phyloP scores from a whole-genome alignment of 305 asterid species.

The Monarda citriodora region DNA sequence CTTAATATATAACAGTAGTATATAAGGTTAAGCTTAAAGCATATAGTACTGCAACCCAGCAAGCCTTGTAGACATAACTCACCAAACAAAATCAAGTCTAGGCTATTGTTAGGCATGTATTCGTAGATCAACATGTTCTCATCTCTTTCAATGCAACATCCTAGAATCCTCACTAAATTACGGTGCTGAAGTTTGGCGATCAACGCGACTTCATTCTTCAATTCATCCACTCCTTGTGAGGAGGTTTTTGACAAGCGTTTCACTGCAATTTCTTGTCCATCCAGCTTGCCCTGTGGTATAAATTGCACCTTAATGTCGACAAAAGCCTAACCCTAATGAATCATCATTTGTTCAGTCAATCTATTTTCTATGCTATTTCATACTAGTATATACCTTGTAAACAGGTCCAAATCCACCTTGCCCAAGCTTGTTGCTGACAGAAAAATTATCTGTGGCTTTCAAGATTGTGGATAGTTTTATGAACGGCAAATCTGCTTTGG shows the following conservation, averaged over 20 bases:
- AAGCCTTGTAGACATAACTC: too few species aligned
- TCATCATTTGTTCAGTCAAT: too few species aligned
- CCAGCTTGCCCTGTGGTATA: conserved; percentile 30
- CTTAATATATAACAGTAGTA: neutral
- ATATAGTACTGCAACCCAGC: too few species aligned
- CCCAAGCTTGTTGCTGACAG: conserved; percentile 38
- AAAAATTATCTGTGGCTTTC: conserved; percentile 35
- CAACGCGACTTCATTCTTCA: conserved; percentile 29
- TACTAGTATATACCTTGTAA: conserved; percentile 17
- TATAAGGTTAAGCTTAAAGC: too few species aligned
- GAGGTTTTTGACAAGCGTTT: conserved; percentile 26
- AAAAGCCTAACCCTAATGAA: conserved; percentile 30
- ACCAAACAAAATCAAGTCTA: conserved; percentile 21
- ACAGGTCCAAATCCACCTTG: conserved; percentile 49
- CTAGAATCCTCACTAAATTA: conserved; percentile 28
- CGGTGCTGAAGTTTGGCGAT: conserved; percentile 42
- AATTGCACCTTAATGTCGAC: conserved; percentile 13
- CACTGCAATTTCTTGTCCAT: conserved; percentile 35
- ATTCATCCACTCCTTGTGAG: conserved; percentile 27
- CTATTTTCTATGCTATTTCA: neutral
- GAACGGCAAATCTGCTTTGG: conserved; percentile 33
- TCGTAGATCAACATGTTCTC: conserved; percentile 37
- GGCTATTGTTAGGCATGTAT: conserved; percentile 27
- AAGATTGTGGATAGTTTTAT: conserved; percentile 18
- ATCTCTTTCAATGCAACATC: conserved; percentile 26